Base-by-base conservation (phyloP, 108 stramenopile species). In the Cyclotella cryptica region DNA sequence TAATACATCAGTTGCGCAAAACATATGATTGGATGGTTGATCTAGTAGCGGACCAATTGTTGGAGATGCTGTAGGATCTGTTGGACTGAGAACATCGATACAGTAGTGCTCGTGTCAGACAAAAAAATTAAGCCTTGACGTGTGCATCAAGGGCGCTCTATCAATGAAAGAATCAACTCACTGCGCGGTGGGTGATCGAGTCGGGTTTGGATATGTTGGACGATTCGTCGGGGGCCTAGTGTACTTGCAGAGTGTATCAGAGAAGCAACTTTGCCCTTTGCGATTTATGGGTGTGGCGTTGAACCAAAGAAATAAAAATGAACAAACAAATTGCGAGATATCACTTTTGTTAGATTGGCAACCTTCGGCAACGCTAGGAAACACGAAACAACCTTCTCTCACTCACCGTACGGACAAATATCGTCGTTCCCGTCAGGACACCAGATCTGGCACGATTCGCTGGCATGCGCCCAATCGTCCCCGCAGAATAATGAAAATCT, bases 181-280 rank as follows among this genome's bases (percentile, higher is more conserved):
- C 64, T 26, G 53, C 2, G 24, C 22, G 6, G 64, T 75, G 0
- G 74, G 74, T 15, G 64, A 46, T 29, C 28, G 54, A 27, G 64
- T 58, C 13, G 74, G 74, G 27, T 57, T 24, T 12, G 74, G 74
- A 3, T 43, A 1, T 15, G 74, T 66, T 6, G 74, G 74, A 10
- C 63, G 22, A 40, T 40, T 28, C 3, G 74, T 66, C 0, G 73
- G 73, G 3, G 63, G 63, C 18, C 47, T 13, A 22, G 74, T 75
- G n/a, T 75, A 55, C 46, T 66, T 65, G 65, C 74, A 75, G 9
- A 41, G 26, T 21, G 74, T 75, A 44, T 75, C 74, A 1, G 64
- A 53, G 35, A 75, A 75, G 28, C 74, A 66, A 15, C 24, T 43
- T 65, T 43, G 42, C 19, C 60, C 60, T 62, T 40, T 40, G 24